These are phyloP conservation scores for Arthroderma sp. DNA, from an alignment of 2,329 filamentous ascomycete species.

Conservation along the genomic window DNA sequence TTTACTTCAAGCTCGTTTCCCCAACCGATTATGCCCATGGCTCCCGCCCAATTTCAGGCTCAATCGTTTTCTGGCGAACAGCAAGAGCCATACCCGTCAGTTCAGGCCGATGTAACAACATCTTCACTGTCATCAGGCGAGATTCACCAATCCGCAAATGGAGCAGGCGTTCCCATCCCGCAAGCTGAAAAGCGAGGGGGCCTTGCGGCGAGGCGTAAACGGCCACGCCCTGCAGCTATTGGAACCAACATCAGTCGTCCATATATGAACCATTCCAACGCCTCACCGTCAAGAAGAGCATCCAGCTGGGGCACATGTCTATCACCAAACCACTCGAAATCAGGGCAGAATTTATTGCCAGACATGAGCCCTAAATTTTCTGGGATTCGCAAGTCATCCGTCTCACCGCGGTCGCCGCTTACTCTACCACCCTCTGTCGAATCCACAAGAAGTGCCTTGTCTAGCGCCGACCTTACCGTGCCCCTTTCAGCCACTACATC, in stretches of 20 bases:
- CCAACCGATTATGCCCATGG: not conserved
- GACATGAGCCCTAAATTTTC: conserved; percentile 26
- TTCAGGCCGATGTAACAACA: not conserved
- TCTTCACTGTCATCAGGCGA: no score
- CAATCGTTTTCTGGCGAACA: not conserved
- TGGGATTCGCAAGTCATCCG: conserved; percentile 34
- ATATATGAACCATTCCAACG: conserved; percentile 11
- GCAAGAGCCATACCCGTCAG: conserved; percentile 1
- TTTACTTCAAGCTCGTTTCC: not conserved
- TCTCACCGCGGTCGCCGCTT: conserved; percentile 35
- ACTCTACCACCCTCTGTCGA: conserved; percentile 34
- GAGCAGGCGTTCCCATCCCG: no score
- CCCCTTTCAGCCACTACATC: conserved; percentile 22
- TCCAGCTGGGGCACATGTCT: conserved; percentile 18
- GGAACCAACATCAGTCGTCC: conserved; percentile 29
- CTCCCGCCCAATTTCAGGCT: not conserved
- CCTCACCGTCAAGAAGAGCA: conserved; percentile 26
- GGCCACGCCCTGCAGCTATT: conserved; percentile 34
- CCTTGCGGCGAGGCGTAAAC: conserved; percentile 33
- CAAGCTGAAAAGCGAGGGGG: conserved; percentile 28
- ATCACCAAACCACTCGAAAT: conserved; percentile 31
- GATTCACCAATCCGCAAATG: no score
- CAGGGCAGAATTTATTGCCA: conserved; percentile 28
- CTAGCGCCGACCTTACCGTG: conserved; percentile 17
- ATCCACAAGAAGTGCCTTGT: conserved; percentile 22